These are phyloP conservation scores for Eucalyptus tenuipes DNA, from an alignment of 345 rosid genomes.

Conservation along the genomic window DNA sequence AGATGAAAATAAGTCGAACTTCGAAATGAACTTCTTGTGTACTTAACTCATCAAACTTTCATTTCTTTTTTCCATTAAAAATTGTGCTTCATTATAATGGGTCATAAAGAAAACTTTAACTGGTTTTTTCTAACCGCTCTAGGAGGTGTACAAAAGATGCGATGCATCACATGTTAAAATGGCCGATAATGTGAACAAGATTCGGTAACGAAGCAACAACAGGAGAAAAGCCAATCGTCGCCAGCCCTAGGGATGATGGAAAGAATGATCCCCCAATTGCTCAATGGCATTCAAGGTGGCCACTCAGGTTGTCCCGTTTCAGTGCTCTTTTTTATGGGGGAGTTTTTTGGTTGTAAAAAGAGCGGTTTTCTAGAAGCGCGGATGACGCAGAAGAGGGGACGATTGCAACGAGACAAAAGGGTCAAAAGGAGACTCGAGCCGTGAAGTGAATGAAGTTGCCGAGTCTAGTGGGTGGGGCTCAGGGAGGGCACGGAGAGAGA, in stretches of 20 bases:
- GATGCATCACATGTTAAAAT: neutral
- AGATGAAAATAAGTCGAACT: neutral
- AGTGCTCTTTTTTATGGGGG: neutral
- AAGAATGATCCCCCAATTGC: neutral
- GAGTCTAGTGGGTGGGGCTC: neutral
- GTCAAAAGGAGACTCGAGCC: neutral
- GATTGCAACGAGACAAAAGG: neutral
- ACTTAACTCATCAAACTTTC: neutral
- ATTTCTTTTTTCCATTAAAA: neutral
- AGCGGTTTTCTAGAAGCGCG: neutral
- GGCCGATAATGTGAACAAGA: neutral
- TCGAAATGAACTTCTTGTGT: neutral
- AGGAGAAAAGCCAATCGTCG: neutral
- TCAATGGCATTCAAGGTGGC: neutral
- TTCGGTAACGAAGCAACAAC: neutral
- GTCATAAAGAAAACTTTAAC: neutral
- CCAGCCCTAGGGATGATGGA: neutral
- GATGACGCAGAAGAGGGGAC: neutral
- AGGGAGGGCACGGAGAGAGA: neutral
- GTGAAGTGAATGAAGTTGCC: neutral
- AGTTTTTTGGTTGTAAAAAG: neutral
- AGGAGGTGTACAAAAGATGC: neutral
- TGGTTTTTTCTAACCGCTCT: neutral
- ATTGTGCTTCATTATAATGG: neutral
- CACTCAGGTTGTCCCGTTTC: neutral